These are phyloP conservation scores for Solanum hybrid DNA, from an alignment of 305 asterid species.

Conservation along the genomic window DNA sequence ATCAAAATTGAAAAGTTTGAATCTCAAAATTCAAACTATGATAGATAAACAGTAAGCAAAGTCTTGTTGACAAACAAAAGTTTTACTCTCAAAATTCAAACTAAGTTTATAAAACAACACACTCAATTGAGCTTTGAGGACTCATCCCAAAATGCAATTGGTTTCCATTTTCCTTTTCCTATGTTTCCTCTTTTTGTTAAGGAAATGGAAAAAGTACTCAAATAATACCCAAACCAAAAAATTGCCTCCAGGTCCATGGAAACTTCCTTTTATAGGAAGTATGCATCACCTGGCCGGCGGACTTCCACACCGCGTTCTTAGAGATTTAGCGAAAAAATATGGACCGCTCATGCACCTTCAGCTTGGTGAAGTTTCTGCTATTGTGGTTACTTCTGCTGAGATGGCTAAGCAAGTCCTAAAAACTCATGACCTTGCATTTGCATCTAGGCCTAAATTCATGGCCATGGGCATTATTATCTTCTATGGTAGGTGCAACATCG, in stretches of 20 bases:
- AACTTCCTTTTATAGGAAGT: slow-evolving; percentile 5
- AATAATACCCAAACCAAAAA: not conserved
- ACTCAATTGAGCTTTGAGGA: not conserved
- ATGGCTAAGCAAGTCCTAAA: not conserved
- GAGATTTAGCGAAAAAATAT: slow-evolving; percentile 12
- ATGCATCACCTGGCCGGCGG: slow-evolving; percentile 3
- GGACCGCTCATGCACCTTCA: not conserved
- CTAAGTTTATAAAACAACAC: not conserved
- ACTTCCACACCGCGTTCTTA: slow-evolving; percentile 4
- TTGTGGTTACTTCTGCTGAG: not conserved
- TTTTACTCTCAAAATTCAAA: not conserved
- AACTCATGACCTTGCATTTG: not conserved
- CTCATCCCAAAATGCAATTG: not conserved
- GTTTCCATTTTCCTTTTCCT: not conserved
- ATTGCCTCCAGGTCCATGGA: slow-evolving; percentile 14
- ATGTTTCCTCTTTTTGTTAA: not conserved
- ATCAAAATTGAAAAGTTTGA: not conserved
- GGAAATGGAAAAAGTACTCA: not conserved
- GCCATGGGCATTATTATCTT: slow-evolving; percentile 16
- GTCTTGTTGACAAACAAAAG: not conserved
- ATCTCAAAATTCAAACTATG: not conserved
- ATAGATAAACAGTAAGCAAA: no score
- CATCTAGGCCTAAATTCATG: not conserved
- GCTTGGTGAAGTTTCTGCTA: not conserved
- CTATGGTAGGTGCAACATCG: slow-evolving; percentile 20